Evolutionary conservation across 2,329 filamentous ascomycete species (phyloP), one percentile per base, ranked within the genome.

Genomic region (Monosporascus sp.): DNA sequence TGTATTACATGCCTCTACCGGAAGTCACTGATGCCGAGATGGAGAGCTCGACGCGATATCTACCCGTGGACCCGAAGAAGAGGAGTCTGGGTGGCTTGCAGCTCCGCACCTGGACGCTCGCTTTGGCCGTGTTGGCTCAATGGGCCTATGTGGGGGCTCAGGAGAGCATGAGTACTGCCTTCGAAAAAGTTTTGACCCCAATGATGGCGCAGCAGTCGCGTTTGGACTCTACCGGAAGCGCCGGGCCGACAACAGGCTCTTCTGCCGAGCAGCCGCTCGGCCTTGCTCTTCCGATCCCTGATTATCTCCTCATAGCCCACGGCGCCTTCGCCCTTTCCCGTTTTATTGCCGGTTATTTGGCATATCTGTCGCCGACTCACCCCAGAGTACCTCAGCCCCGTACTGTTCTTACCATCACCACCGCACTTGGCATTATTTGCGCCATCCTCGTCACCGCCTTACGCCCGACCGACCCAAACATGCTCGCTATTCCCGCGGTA

Each of bases 121-220:
- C 84, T 55, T 78, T 92, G 54, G 91, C 88, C 0, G 84, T 91
- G 0, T 69, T 87, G 37, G 84, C 88, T 0, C 90, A 95, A 63
- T 95, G 89, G 74, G 81, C 82, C 35, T 95, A 95, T 64, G 85
- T 89, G 1, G 88, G 87, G 7, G 82, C 85, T 0, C 91, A 96
- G 63, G 85, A 86, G 62, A 78, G 75, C 64, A 78, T 82, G 70
- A 81, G 78, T 58, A 79, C 85, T 60, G 87, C 78, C 67, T 85
- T 87, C 63, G 69, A 76, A 17, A 65, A 68, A n/a, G 68, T 85
- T 11, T 62, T 85, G 49, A 65, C 72, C 7, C 72, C 74, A 0
- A 67, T 38, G 49, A 49, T 31, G 18, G 20, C 24, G 17, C 45
- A 59, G 56, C 17, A 59, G 58, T 58, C 37, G 50, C 59, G 44